Evolutionary conservation across 1,284 basidiomycete species (phyloP).

Genomic region (Caloboletus inedulis): DNA sequence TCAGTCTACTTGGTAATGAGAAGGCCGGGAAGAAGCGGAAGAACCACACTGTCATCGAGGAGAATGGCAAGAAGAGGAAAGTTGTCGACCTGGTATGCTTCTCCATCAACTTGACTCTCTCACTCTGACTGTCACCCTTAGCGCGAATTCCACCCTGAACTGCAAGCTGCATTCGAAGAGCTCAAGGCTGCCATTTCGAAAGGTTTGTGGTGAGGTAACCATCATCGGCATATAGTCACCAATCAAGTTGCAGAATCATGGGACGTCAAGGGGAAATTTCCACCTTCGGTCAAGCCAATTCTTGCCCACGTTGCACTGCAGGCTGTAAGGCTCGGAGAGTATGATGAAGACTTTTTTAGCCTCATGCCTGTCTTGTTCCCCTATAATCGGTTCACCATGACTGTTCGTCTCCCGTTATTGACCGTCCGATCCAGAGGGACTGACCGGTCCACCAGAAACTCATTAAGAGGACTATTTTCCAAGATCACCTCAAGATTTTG

Average conservation of each 20-base stretch:
- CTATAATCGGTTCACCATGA: conserved; percentile 91
- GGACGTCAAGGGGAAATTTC: conserved; percentile 86
- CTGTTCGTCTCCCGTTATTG: conserved; percentile 40
- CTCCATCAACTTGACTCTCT: background rate
- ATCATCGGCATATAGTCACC: background rate
- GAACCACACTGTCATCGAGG: conserved; percentile 45
- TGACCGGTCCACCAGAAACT: conserved; percentile 56
- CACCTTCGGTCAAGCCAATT: conserved; percentile 71
- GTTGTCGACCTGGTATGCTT: conserved; percentile 58
- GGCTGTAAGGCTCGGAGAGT: conserved; percentile 82
- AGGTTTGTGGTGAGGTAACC: conserved; percentile 36
- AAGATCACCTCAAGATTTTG: conserved; percentile 63
- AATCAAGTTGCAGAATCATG: conserved; percentile 49
- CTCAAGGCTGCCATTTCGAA: conserved; percentile 61
- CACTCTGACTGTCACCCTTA: conserved; percentile 10
- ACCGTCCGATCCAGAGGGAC: background rate
- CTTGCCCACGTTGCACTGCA: conserved; percentile 71
- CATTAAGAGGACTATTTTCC: conserved; percentile 75
- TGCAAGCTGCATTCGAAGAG: conserved; percentile 61
- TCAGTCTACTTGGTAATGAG: conserved; percentile 36
- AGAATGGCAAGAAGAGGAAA: conserved; percentile 65
- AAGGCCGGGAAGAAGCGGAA: conserved; percentile 48
- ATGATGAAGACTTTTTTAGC: conserved; percentile 89
- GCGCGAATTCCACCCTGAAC: conserved; percentile 65
- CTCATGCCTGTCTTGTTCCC: conserved; percentile 86